These are phyloP conservation scores for Sanghuangporus baumii DNA, from an alignment of 1,284 basidiomycete genomes.

Conservation along the genomic window DNA sequence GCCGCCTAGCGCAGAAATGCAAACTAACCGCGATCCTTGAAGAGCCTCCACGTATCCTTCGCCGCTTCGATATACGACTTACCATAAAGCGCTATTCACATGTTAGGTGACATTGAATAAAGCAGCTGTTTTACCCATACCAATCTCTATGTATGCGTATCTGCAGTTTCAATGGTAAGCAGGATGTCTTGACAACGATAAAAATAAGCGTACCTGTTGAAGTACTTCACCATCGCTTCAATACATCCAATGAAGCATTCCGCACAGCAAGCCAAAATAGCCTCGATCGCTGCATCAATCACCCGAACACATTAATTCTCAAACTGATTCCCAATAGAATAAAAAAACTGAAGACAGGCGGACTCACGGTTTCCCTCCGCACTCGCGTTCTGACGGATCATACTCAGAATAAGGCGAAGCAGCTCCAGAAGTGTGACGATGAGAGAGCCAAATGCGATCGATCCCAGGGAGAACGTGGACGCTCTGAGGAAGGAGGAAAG, in stretches of 20 bases:
- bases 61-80: slow-evolving; percentile 85
- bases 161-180: slow-evolving; percentile 26
- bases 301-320: not conserved
- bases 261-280: slow-evolving; percentile 74
- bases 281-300: slow-evolving; percentile 49
- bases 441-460: slow-evolving; percentile 85
- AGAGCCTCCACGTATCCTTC: slow-evolving; percentile 85
- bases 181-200: not conserved
- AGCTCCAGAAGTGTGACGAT: slow-evolving; percentile 86
- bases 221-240: slow-evolving; percentile 68
- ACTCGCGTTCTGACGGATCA: slow-evolving; percentile 58
- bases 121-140: slow-evolving; percentile 29
- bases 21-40: slow-evolving; percentile 67
- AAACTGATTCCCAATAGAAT: not conserved
- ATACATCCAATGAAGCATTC: slow-evolving; percentile 78
- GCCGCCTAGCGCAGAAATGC: not conserved
- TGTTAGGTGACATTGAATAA: not conserved
- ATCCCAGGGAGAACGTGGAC: slow-evolving; percentile 82
- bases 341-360: slow-evolving; percentile 13
- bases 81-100: slow-evolving; percentile 66
- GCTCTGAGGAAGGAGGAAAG: slow-evolving; percentile 70
- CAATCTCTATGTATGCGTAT: slow-evolving; percentile 82
- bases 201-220: slow-evolving; percentile 57
- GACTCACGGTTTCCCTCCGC: slow-evolving; percentile 69
- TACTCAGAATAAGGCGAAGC: slow-evolving; percentile 60